These are phyloP conservation scores for Dalbergia cultrata DNA, from an alignment of 306 rosid genomes.

Conservation along the genomic window DNA sequence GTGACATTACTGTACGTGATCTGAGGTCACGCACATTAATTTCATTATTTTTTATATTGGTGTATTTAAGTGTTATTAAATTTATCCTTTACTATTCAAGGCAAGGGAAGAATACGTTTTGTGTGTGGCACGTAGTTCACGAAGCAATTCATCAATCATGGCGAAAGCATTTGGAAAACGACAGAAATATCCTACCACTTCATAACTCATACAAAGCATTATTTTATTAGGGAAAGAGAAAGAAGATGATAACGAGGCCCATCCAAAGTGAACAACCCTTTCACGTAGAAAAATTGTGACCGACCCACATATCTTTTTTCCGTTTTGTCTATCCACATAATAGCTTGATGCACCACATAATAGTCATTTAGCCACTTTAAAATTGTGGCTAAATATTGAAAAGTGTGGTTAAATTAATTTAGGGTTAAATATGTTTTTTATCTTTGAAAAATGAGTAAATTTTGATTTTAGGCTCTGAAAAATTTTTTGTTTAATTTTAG, in stretches of 20 bases:
- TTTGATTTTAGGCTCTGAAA: too few species aligned
- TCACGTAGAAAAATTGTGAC: not conserved
- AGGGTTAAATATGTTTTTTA: too few species aligned
- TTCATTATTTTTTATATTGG: not conserved
- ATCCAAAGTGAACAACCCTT: constrained; percentile 7
- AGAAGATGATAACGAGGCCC: not conserved
- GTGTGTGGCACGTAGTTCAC: not conserved
- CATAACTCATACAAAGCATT: not conserved
- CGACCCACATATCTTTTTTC: not conserved
- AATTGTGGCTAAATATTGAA: too few species aligned
- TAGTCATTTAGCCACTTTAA: too few species aligned
- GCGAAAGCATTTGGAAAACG: constrained; percentile 24
- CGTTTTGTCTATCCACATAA: too few species aligned
- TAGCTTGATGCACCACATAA: too few species aligned
- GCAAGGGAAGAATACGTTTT: not conserved
- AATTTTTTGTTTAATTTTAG: too few species aligned
- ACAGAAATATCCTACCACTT: not conserved
- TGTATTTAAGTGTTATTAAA: not conserved
- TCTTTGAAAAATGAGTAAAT: too few species aligned
- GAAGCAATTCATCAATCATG: not conserved
- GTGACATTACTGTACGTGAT: not conserved
- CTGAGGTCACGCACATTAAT: not conserved
- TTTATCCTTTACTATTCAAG: constrained; percentile 8
- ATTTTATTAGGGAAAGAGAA: not conserved
- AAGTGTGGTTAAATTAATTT: too few species aligned